These are phyloP conservation scores for Leucosporidium yakuticum DNA, from an alignment of 768 basidiomycete species.

Conservation along the genomic window DNA sequence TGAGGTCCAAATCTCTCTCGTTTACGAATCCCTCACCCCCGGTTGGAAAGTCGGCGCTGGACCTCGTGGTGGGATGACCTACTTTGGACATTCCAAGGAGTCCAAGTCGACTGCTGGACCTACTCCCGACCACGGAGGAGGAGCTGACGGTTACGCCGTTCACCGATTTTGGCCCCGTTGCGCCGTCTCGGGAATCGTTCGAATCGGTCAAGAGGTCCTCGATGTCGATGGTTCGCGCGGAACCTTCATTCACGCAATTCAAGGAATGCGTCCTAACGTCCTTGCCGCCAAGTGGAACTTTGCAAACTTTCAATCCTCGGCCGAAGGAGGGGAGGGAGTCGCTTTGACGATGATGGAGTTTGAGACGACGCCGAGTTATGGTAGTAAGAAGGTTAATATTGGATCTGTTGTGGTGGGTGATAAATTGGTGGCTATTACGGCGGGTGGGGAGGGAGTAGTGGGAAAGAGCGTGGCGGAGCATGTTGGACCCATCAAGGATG, in stretches of 20 bases:
- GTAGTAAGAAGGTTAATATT: slow-evolving; percentile 69
- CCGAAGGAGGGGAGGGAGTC: slow-evolving; percentile 58
- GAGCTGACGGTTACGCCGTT: slow-evolving; percentile 41
- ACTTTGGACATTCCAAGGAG: slow-evolving; percentile 56
- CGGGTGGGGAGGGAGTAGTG: slow-evolving; percentile 63
- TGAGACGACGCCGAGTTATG: slow-evolving; percentile 71
- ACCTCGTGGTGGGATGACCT: slow-evolving; percentile 77
- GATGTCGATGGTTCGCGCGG: slow-evolving; percentile 50
- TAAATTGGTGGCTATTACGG: slow-evolving; percentile 65
- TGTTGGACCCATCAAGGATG: slow-evolving; percentile 57
- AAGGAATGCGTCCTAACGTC: slow-evolving; percentile 96
- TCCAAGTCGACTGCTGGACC: slow-evolving; percentile 5
- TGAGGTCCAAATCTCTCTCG: slow-evolving; percentile 73
- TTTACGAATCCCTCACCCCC: slow-evolving; percentile 61
- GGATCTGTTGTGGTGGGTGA: slow-evolving; percentile 76
- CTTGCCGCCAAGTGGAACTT: slow-evolving; percentile 95
- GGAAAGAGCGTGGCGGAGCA: slow-evolving; percentile 60
- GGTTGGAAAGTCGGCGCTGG: slow-evolving; percentile 91
- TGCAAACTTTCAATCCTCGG: slow-evolving; percentile 73
- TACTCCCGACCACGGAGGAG: slow-evolving; percentile 31
- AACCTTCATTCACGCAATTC: slow-evolving; percentile 92
- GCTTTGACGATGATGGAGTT: slow-evolving; percentile 95
- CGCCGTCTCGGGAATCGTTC: slow-evolving; percentile 34
- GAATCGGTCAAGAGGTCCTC: slow-evolving; percentile 33
- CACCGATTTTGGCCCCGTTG: slow-evolving; percentile 44